These are phyloP conservation scores for Trichoderma simmonsii DNA, from an alignment of 2,329 filamentous ascomycete genomes.

Conservation along the genomic window DNA sequence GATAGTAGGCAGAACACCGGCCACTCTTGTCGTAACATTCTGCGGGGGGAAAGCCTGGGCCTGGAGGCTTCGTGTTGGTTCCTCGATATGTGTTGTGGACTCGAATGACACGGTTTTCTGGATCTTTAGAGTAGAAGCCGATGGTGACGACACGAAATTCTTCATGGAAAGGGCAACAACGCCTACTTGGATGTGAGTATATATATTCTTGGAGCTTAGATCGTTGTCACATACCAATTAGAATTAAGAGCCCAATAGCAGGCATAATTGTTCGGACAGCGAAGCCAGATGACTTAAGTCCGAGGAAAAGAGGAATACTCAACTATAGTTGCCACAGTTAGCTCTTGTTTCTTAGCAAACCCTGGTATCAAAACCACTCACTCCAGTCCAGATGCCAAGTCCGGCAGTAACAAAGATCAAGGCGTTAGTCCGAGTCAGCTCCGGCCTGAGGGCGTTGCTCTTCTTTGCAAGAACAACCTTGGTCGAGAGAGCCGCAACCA, in stretches of 20 bases:
- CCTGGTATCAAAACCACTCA: slow-evolving; percentile 33
- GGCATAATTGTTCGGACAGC: slow-evolving; percentile 49
- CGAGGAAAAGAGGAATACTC: slow-evolving; percentile 51
- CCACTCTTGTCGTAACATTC: background rate
- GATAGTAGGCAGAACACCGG: slow-evolving; percentile 36
- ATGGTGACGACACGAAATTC: slow-evolving; percentile 15
- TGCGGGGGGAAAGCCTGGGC: slow-evolving; percentile 20
- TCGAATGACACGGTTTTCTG: slow-evolving; percentile 1
- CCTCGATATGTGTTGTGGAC: background rate
- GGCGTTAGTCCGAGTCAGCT: slow-evolving; percentile 37
- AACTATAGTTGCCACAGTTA: slow-evolving; percentile 34
- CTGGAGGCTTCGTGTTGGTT: background rate
- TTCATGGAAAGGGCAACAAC: slow-evolving; percentile 38
- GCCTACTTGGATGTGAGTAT: slow-evolving; percentile 20
- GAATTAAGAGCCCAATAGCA: slow-evolving; percentile 46
- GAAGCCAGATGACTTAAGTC: slow-evolving; percentile 41
- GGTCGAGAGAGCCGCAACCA: slow-evolving; percentile 42
- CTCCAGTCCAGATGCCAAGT: slow-evolving; percentile 53
- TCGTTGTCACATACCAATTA: slow-evolving; percentile 41
- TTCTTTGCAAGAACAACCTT: slow-evolving; percentile 40
- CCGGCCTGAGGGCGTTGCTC: slow-evolving; percentile 28
- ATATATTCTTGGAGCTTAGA: too few relatives aligned
- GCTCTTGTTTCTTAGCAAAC: background rate
- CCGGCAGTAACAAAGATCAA: slow-evolving; percentile 42
- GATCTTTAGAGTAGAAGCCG: background rate